phyloP scores from a whole-genome alignment of 1,284 basidiomycete genomes.

The Megacollybia platyphylla region DNA sequence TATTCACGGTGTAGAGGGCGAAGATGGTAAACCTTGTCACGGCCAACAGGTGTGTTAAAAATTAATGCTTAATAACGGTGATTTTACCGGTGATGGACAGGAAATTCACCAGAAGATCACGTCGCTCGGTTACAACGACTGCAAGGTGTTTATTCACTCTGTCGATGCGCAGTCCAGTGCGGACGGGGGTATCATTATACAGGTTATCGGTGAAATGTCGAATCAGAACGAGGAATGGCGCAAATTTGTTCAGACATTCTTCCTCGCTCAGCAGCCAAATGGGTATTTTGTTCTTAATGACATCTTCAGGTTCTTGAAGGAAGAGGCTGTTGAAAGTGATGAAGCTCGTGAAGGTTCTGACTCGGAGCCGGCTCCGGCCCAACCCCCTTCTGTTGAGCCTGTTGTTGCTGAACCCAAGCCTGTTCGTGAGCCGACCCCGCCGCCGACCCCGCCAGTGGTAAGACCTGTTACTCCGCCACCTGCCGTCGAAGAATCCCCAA shows the following conservation, averaged over 20 bases:
- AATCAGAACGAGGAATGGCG: slow-evolving; percentile 87
- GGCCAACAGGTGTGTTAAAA: slow-evolving; percentile 70
- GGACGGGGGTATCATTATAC: slow-evolving; percentile 94
- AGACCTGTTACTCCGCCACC: slow-evolving; percentile 22
- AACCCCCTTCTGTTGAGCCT: slow-evolving; percentile 14
- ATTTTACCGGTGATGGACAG: slow-evolving; percentile 25
- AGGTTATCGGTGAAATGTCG: slow-evolving; percentile 98
- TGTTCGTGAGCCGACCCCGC: slow-evolving; percentile 18
- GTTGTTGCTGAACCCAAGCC: slow-evolving; percentile 22
- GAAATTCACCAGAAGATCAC: slow-evolving; percentile 97
- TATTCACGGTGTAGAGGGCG: slow-evolving; percentile 92
- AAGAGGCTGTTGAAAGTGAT: slow-evolving; percentile 78
- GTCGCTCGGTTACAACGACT: slow-evolving; percentile 87
- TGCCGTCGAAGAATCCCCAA: slow-evolving; percentile 21
- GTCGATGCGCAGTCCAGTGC: slow-evolving; percentile 91
- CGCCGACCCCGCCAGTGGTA: slow-evolving; percentile 19
- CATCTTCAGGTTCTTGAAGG: slow-evolving; percentile 98
- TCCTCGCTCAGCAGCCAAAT: slow-evolving; percentile 97
- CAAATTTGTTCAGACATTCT: slow-evolving; percentile 99
- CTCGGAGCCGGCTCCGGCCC: slow-evolving; percentile 12
- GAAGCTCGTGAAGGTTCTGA: slow-evolving; percentile 37
- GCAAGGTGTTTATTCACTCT: slow-evolving; percentile 96
- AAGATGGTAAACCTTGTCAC: slow-evolving; percentile 77
- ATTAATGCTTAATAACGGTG: slow-evolving; percentile 2
- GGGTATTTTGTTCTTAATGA: slow-evolving; percentile 99